These are phyloP conservation scores for Paecilomyces variotii DNA, from an alignment of 2,329 filamentous ascomycete species.

Conservation along the genomic window DNA sequence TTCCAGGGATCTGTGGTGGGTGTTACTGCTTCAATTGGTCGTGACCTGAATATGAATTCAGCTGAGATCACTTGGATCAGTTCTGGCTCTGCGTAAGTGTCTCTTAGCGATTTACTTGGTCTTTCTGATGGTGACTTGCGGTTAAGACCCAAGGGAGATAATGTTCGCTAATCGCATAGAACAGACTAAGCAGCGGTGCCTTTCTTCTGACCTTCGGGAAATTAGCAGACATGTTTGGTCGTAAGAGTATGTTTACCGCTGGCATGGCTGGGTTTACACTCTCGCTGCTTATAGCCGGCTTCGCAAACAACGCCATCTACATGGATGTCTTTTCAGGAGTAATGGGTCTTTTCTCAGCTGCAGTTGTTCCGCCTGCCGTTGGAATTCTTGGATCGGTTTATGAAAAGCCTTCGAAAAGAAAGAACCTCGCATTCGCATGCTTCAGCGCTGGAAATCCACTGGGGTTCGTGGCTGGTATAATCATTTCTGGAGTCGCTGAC, in stretches of 20 bases:
- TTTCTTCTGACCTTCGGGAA: conserved; percentile 61
- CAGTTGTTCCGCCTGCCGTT: conserved; percentile 56
- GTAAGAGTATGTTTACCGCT: conserved; percentile 51
- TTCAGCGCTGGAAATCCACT: conserved; percentile 53
- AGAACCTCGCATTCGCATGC: conserved; percentile 58
- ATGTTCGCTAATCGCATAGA: background rate
- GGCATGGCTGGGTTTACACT: conserved; percentile 54
- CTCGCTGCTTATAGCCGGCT: conserved; percentile 51
- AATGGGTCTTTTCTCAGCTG: conserved; percentile 56
- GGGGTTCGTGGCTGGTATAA: conserved; percentile 50
- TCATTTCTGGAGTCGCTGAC: conserved; percentile 55
- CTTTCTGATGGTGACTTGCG: background rate
- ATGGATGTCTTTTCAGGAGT: conserved; percentile 58
- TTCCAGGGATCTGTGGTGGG: conserved; percentile 53
- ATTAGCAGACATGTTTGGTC: conserved; percentile 59
- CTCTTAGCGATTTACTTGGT: background rate
- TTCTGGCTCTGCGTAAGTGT: conserved; percentile 49
- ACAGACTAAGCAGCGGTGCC: conserved; percentile 52
- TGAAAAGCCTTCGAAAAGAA: conserved; percentile 51
- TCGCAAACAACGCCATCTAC: conserved; percentile 50
- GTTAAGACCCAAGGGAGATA: background rate
- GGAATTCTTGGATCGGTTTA: conserved; percentile 59
- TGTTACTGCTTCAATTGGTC: conserved; percentile 54
- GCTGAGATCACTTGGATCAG: conserved; percentile 62
- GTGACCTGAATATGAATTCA: conserved; percentile 54